These are phyloP conservation scores for Malus sylvestris DNA, from an alignment of 306 rosid genomes.

Conservation along the genomic window DNA sequence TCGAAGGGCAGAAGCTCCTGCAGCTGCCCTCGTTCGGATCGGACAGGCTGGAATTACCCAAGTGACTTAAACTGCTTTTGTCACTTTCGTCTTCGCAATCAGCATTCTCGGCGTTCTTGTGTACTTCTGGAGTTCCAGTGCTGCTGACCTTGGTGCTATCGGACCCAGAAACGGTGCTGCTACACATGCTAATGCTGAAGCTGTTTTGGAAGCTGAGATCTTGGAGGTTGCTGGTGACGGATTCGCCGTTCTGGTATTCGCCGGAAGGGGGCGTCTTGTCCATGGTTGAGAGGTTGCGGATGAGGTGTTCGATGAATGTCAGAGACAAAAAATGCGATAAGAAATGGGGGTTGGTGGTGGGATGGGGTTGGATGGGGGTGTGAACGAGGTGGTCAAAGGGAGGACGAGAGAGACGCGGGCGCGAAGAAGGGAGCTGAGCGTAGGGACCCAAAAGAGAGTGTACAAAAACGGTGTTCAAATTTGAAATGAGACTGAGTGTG, in stretches of 20 bases:
- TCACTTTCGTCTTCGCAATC: conserved; percentile 12
- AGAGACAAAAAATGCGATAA: not conserved
- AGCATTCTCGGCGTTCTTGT: conserved; percentile 8
- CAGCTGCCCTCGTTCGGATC: conserved; percentile 20
- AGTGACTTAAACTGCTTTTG: not conserved
- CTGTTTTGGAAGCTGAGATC: conserved; percentile 18
- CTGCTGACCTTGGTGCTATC: conserved; percentile 28
- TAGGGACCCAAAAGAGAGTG: conserved; percentile 26
- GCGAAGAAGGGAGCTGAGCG: conserved; percentile 27
- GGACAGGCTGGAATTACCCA: conserved; percentile 11
- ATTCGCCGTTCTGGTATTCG: conserved; percentile 11
- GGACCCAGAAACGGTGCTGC: conserved; percentile 27
- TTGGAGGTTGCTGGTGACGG: conserved; percentile 10
- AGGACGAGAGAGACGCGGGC: conserved; percentile 36
- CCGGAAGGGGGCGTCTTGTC: conserved; percentile 11
- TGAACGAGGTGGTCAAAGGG: conserved; percentile 59
- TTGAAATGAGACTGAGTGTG: conserved; percentile 28
- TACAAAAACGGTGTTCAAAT: conserved; percentile 31
- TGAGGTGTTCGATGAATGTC: conserved; percentile 4
- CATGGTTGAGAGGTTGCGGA: conserved; percentile 20
- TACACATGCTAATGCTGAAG: conserved; percentile 28
- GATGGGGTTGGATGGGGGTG: conserved; percentile 15
- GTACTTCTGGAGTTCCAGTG: conserved; percentile 13
- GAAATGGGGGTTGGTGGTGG: conserved; percentile 22
- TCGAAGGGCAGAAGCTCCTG: conserved; percentile 33